Percentiles rank a stretch among this genome's conserved stretches.
These are phyloP conservation scores for Erucastrum elatum DNA, from an alignment of 345 rosid genomes.

Conservation along the genomic window DNA sequence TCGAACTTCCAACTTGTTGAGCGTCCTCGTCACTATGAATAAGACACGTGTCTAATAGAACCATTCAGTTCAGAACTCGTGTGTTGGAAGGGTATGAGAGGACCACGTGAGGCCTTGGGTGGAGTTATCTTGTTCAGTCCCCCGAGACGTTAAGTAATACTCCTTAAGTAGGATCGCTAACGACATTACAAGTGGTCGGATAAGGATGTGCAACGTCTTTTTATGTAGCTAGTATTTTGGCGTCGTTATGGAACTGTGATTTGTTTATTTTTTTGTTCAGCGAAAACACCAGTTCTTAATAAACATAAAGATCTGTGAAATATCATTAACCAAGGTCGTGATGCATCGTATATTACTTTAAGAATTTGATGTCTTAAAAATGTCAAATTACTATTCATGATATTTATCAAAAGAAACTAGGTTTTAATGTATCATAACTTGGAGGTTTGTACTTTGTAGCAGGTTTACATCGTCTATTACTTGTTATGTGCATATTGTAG, in stretches of 20 bases:
- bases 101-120: constrained; percentile 30
- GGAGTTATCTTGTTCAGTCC: constrained; percentile 39
- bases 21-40: constrained; percentile 30
- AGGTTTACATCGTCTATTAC: too few species aligned
- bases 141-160: constrained; percentile 38
- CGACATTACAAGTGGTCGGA: constrained; percentile 16
- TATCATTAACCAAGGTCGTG: too few species aligned
- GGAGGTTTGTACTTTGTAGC: too few species aligned
- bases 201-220: constrained; percentile 15
- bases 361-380: too few species aligned
- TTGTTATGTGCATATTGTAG: too few species aligned
- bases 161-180: constrained; percentile 20
- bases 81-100: background rate
- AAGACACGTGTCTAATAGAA: constrained; percentile 19
- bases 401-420: too few species aligned
- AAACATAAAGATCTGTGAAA: too few species aligned
- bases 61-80: background rate
- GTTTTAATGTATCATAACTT: too few species aligned
- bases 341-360: too few species aligned
- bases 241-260: background rate
- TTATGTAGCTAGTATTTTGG: background rate
- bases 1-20: constrained; percentile 18
- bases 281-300: too few species aligned
- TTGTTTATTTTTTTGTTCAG: too few species aligned
- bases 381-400: too few species aligned